These are phyloP conservation scores for Marasmius tenuissimus DNA, from an alignment of 1,284 basidiomycete species.

Conservation along the genomic window DNA sequence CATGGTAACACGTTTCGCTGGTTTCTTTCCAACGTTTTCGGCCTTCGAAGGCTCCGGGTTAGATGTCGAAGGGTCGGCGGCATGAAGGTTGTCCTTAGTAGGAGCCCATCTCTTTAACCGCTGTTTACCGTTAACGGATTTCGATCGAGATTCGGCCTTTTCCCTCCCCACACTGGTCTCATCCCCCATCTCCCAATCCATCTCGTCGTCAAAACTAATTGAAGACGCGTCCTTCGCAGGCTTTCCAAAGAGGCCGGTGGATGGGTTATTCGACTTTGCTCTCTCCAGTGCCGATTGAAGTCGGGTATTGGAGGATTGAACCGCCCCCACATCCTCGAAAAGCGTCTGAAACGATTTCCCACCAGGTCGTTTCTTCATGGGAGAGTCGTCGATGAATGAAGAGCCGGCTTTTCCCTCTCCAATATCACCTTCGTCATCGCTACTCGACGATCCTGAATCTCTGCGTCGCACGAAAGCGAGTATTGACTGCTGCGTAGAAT, in stretches of 20 bases:
- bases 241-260: constrained; percentile 5
- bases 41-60: not conserved
- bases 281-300: constrained; percentile 9
- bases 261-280: constrained; percentile 9
- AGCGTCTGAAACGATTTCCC: constrained; percentile 63
- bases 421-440: constrained; percentile 38
- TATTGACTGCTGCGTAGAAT: constrained; percentile 25
- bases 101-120: constrained; percentile 2
- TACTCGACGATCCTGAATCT: constrained; percentile 24
- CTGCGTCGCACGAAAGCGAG: constrained; percentile 27
- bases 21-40: not conserved
- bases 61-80: not conserved
- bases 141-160: not conserved
- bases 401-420: constrained; percentile 35
- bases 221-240: not conserved
- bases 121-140: not conserved
- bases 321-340: constrained; percentile 55
- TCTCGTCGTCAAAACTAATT: constrained; percentile 10
- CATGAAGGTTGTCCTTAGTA: constrained; percentile 9
- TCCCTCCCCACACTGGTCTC: not conserved
- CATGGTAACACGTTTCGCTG: constrained; percentile 10
- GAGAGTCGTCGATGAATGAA: constrained; percentile 66
- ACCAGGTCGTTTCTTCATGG: constrained; percentile 57
- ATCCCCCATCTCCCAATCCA: constrained; percentile 8
- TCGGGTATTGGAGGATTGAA: constrained; percentile 17